Evolutionary conservation across 2,329 filamentous ascomycete species (phyloP).

Genomic region (Fusarium burgessii): DNA sequence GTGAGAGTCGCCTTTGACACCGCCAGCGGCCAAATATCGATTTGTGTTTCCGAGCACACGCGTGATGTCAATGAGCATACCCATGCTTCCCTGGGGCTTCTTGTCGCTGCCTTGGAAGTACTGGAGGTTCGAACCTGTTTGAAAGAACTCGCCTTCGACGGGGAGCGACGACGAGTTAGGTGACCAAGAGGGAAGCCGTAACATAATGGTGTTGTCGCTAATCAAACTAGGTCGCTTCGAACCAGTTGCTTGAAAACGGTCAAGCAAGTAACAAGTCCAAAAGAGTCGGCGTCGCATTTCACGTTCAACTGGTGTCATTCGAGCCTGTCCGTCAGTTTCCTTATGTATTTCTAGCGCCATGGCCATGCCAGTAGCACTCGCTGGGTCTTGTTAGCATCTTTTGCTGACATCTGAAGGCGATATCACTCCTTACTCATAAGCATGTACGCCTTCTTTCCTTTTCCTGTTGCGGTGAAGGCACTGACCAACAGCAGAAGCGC

Average conservation of each 20-base stretch:
- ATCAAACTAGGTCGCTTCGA: conserved; percentile 86
- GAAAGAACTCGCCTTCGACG: conserved; percentile 84
- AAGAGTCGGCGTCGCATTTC: conserved; percentile 85
- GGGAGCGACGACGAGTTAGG: conserved; percentile 70
- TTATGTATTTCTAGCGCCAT: conserved; percentile 84
- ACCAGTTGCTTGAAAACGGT: conserved; percentile 84
- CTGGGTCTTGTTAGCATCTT: conserved; percentile 60
- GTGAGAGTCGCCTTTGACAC: conserved; percentile 89
- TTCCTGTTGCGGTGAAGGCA: conserved; percentile 80
- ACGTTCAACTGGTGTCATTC: conserved; percentile 74
- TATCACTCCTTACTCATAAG: conserved; percentile 70
- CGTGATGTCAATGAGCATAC: conserved; percentile 86
- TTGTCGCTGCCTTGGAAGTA: conserved; percentile 76
- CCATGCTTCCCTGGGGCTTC: conserved; percentile 79
- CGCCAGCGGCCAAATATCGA: conserved; percentile 84
- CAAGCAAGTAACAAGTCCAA: conserved; percentile 89
- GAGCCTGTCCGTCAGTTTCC: conserved; percentile 73
- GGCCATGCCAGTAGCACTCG: conserved; percentile 83
- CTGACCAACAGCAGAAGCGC: conserved; percentile 79
- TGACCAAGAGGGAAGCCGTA: conserved; percentile 81
- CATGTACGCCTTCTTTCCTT: conserved; percentile 90
- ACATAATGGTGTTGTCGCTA: conserved; percentile 78
- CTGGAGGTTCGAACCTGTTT: conserved; percentile 81
- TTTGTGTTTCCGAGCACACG: conserved; percentile 87
- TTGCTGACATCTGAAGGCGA: neutral